phyloP scores from a whole-genome alignment of 371 early-diverging fungal species.

The Mortierella sp. region DNA sequence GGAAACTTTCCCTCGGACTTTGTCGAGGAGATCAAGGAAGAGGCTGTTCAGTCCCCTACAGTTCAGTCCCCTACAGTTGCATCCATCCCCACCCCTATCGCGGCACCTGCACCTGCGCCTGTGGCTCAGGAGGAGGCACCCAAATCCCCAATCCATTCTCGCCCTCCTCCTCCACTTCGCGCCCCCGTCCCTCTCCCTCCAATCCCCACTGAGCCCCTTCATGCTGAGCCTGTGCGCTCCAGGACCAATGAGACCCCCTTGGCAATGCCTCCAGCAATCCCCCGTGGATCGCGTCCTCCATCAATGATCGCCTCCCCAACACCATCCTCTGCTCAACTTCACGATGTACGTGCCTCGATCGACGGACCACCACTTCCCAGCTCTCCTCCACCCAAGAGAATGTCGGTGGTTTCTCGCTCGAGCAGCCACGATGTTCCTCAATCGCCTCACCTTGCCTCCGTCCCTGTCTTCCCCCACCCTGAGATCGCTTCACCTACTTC shows the following conservation, averaged over 20 bases:
- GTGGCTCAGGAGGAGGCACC: conserved; percentile 29
- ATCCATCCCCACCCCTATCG: conserved; percentile 12
- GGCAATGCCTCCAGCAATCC: conserved; percentile 39
- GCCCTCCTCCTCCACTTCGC: conserved; percentile 25
- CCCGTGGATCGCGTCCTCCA: conserved; percentile 42
- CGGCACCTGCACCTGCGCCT: conserved; percentile 8
- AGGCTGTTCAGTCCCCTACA: conserved; percentile 58
- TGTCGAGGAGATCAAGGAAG: conserved; percentile 69
- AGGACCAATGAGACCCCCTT: conserved; percentile 31
- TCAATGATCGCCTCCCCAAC: conserved; percentile 46
- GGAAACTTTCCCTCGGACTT: conserved; percentile 73
- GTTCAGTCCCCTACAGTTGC: conserved; percentile 7
- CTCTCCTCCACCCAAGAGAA: conserved; percentile 42
- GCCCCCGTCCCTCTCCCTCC: conserved; percentile 27
- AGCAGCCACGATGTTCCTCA: conserved; percentile 28
- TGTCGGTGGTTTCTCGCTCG: conserved; percentile 34
- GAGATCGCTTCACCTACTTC: conserved; percentile 27
- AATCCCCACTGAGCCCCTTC: conserved; percentile 27
- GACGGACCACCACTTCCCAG: conserved; percentile 37
- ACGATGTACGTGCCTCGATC: conserved; percentile 17
- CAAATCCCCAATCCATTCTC: conserved; percentile 22
- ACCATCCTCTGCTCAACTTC: conserved; percentile 11
- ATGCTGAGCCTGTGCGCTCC: conserved; percentile 24
- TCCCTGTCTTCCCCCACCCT: conserved; percentile 12
- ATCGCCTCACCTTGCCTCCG: conserved; percentile 31